Base-by-base conservation (phyloP, 2,329 filamentous ascomycete genomes). In the Colletotrichum somersetense region DNA sequence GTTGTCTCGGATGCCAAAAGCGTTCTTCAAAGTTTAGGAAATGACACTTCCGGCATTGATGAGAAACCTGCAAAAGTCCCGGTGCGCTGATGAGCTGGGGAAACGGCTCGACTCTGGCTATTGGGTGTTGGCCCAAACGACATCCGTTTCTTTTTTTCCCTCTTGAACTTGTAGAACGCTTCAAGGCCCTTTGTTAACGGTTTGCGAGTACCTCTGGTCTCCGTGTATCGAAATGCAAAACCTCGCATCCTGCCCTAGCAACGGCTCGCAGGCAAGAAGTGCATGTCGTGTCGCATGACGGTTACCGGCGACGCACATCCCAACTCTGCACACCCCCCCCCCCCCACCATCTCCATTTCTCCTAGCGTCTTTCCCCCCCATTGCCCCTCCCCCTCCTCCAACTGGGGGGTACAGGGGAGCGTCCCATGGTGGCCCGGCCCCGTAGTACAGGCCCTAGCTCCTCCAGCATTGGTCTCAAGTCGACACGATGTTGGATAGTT, bases 401-500 rank as follows among this genome's bases (percentile, higher is more conserved):
- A 64, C 66, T 59, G 26, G 61, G 71, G 71, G 55, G 48, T 30
- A 26, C 59, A 59, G 63, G 58, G 66, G 26, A 26, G 57, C 26
- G 30, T 56, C 58, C 59, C 55, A 53, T 33, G 52, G 44, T 62
- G 56, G 67, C 61, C 50, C 66, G 40, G 40, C 40, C 5, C 40
- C 55, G 61, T 71, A 55, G 55, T 62, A 38, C 48, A 62, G 33
- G 23, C 46, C 50, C 58, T 74, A 73, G 69, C 69, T 66, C 53
- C 59, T 72, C 69, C 69, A 69, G 70, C 66, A 64, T 69, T 72
- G 61, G 62, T 55, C 52, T 72, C 65, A 53, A 73, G 58, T 71
- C 55, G 57, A 62, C 64, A 74, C 69, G 69, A 75, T 77, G 75
- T 75, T 77, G 70, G 76, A 75, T 74, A 70, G 76, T 77, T 82